Evolutionary conservation across 1,139 yeast genomes (phyloP).

Genomic region (Wickerhamomyces sp.): DNA sequence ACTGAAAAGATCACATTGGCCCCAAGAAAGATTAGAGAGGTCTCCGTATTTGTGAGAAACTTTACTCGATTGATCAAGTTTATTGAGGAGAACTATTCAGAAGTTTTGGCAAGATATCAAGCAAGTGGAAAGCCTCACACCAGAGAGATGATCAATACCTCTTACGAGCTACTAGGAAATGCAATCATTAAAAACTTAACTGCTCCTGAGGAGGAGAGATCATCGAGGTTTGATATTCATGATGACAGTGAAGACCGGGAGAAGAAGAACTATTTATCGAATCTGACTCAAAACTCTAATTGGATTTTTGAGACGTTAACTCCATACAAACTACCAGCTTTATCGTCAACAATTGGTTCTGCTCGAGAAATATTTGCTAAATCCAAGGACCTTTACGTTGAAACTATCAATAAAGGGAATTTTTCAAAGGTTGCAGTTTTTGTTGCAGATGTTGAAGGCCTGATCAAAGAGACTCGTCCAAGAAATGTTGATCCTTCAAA

Average conservation of each 20-base stretch:
- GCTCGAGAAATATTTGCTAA: constrained; percentile 37
- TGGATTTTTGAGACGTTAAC: constrained; percentile 47
- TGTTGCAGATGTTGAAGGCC: constrained; percentile 58
- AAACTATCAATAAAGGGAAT: constrained; percentile 46
- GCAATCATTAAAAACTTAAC: constrained; percentile 15
- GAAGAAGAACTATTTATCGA: constrained; percentile 51
- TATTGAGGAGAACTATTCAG: constrained; percentile 26
- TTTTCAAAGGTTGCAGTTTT: constrained; percentile 66
- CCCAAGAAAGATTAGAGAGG: constrained; percentile 34
- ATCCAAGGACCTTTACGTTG: constrained; percentile 43
- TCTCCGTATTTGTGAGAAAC: constrained; percentile 39
- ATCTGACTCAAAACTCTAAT: constrained; percentile 60
- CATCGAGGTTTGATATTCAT: constrained; percentile 10
- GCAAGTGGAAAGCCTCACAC: constrained; percentile 26
- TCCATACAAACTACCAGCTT: constrained; percentile 17
- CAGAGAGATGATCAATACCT: constrained; percentile 35
- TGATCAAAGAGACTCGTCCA: constrained; percentile 33
- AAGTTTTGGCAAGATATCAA: too few species aligned
- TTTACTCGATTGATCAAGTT: constrained; percentile 41
- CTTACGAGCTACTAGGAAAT: constrained; percentile 30
- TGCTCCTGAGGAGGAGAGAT: constrained; percentile 12
- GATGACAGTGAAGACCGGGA: constrained; percentile 29
- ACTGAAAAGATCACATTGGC: constrained; percentile 51
- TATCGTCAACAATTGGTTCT: constrained; percentile 22
- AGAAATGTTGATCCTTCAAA: constrained; percentile 43